Evolutionary conservation across 192 early-diverging fungal genomes (phyloP).

Genomic region (Podila horticola): DNA sequence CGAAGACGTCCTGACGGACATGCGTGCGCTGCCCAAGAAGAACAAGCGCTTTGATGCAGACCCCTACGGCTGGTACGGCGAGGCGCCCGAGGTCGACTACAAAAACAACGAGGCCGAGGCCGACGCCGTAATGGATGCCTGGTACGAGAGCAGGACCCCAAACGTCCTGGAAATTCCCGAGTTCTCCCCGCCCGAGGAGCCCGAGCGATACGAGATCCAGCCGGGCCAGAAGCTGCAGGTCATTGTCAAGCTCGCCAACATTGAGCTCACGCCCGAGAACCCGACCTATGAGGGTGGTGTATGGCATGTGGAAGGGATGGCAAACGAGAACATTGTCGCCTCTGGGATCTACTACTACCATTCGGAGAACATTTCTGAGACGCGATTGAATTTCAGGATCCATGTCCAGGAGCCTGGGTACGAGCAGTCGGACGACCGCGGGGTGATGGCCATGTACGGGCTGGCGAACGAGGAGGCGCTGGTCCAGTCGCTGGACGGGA

Average conservation of each 20-base stretch:
- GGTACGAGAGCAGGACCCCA: constrained; percentile 33
- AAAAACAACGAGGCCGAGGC: constrained; percentile 19
- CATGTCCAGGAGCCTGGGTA: constrained; percentile 47
- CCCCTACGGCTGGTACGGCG: constrained; percentile 17
- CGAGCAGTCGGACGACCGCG: constrained; percentile 34
- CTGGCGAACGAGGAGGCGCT: constrained; percentile 35
- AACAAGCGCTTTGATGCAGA: neutral
- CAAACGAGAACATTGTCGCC: constrained; percentile 76
- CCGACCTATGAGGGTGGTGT: constrained; percentile 59
- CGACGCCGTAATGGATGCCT: constrained; percentile 16
- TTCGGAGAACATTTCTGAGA: constrained; percentile 74
- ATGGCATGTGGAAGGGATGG: constrained; percentile 83
- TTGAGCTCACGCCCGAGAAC: constrained; percentile 73
- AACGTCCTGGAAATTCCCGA: constrained; percentile 16
- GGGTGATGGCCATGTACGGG: constrained; percentile 51
- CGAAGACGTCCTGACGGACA: constrained; percentile 56
- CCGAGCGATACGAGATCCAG: constrained; percentile 23
- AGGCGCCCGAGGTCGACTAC: neutral
- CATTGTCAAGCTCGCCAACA: constrained; percentile 79
- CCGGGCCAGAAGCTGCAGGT: constrained; percentile 51
- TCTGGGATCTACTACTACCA: constrained; percentile 81
- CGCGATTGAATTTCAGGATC: constrained; percentile 62
- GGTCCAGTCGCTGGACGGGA: constrained; percentile 56
- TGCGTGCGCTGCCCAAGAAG: constrained; percentile 3
- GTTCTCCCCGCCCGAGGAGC: constrained; percentile 20